Percentiles rank a stretch among this genome's conserved stretches.
Evolutionary conservation across 768 basidiomycete species (phyloP).

Genomic region (Termitomyces sp.): DNA sequence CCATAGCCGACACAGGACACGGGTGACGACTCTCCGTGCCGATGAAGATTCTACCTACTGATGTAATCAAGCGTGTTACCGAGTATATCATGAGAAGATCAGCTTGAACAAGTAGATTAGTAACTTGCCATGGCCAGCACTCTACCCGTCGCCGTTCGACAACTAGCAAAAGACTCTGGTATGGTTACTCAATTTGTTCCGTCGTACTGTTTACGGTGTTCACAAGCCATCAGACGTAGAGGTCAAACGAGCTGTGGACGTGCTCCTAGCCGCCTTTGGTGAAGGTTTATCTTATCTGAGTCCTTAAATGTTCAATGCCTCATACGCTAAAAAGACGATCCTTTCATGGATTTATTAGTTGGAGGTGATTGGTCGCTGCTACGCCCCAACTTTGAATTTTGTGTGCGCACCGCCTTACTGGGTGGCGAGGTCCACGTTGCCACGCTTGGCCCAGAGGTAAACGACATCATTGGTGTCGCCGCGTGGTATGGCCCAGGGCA

Average conservation of each 20-base stretch:
- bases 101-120: neutral
- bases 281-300: constrained; percentile 4
- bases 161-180: constrained; percentile 10
- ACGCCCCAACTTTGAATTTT: constrained; percentile 11
- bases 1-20: neutral
- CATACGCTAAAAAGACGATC: constrained; percentile 12
- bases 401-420: constrained; percentile 17
- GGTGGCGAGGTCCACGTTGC: constrained; percentile 24
- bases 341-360: constrained; percentile 12
- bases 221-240: constrained; percentile 4
- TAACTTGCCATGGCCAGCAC: neutral
- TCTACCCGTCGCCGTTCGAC: constrained; percentile 2
- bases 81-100: neutral
- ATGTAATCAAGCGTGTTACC: neutral
- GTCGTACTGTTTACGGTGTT: neutral
- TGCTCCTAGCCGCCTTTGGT: constrained; percentile 10
- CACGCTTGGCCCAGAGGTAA: constrained; percentile 13
- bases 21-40: neutral
- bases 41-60: no score
- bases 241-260: constrained; percentile 4
- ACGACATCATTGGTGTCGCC: constrained; percentile 25
- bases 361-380: constrained; percentile 17
- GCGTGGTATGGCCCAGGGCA: constrained; percentile 27
- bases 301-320: neutral
- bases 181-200: neutral